Evolutionary conservation across 2,329 filamentous ascomycete species (phyloP).

Genomic region (Fusarium virguliforme): DNA sequence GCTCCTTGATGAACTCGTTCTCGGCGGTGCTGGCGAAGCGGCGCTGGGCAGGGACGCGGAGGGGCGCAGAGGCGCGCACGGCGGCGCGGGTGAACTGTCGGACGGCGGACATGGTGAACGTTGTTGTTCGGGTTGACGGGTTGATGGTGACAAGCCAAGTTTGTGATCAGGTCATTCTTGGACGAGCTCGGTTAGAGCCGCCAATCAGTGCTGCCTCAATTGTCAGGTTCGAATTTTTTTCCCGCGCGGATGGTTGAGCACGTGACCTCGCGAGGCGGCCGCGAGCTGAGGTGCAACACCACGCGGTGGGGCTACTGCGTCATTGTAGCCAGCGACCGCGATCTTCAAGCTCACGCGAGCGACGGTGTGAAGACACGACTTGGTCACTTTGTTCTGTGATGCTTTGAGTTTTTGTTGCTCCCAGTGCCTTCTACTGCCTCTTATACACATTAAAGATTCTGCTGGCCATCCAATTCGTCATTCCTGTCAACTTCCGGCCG

Average conservation of each 20-base stretch:
- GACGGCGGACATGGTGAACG: constrained; percentile 74
- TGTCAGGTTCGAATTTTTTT: constrained; percentile 49
- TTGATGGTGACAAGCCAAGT: constrained; percentile 48
- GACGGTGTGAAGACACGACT: neutral
- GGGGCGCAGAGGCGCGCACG: constrained; percentile 74
- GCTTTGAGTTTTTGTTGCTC: neutral
- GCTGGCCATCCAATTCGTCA: neutral
- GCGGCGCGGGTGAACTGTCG: constrained; percentile 74
- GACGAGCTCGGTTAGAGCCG: constrained; percentile 56
- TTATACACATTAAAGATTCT: accelerated
- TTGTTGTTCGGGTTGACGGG: constrained; percentile 49
- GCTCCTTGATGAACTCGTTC: constrained; percentile 95
- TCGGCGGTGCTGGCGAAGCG: constrained; percentile 83
- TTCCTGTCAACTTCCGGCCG: neutral
- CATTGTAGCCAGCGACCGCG: constrained; percentile 34
- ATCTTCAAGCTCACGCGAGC: constrained; percentile 3
- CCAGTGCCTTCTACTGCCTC: no score
- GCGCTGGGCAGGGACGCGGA: constrained; percentile 76
- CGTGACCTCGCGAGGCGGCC: constrained; percentile 53
- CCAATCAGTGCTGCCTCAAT: constrained; percentile 54
- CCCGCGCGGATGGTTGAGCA: constrained; percentile 33
- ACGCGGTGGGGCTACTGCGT: constrained; percentile 37
- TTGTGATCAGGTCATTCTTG: constrained; percentile 56
- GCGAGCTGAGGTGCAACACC: constrained; percentile 38
- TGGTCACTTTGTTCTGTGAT: neutral